Percentiles rank a stretch among this genome's conserved stretches.
These are phyloP conservation scores for Leptographium procerum DNA, from an alignment of 2,329 filamentous ascomycete genomes.

Conservation along the genomic window DNA sequence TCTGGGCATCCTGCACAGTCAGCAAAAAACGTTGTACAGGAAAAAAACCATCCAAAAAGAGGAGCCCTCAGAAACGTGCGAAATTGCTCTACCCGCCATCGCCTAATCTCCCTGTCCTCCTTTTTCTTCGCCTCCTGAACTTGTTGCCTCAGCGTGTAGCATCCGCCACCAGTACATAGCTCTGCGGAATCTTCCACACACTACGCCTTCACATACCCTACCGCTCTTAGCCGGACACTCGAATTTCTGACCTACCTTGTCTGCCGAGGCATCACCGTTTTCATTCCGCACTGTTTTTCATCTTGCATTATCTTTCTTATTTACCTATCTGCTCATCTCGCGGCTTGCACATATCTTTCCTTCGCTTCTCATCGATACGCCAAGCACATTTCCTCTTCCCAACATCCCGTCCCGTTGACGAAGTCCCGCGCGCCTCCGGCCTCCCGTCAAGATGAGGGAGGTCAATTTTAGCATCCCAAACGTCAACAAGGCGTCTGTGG, in stretches of 20 bases:
- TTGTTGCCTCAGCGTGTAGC: neutral
- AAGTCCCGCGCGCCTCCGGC: neutral
- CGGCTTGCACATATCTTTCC: neutral
- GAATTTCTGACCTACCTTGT: too few species aligned
- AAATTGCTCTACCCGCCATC: neutral
- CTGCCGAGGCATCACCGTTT: too few species aligned
- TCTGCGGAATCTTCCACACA: too few species aligned
- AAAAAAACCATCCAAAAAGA: neutral
- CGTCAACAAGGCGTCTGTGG: constrained; percentile 92
- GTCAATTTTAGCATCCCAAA: constrained; percentile 99
- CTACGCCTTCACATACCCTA: neutral
- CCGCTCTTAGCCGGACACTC: neutral
- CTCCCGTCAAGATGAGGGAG: constrained; percentile 64
- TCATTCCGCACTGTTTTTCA: neutral
- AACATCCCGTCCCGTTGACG: neutral
- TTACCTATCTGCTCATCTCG: neutral
- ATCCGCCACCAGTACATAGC: neutral
- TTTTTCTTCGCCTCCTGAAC: neutral
- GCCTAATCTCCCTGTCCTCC: neutral
- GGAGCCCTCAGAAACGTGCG: neutral
- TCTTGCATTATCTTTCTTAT: neutral
- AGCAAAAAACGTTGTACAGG: neutral
- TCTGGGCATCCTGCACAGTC: neutral
- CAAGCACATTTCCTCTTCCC: neutral
- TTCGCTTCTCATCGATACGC: neutral